These are phyloP conservation scores for Boletus tylopilopsis DNA, from an alignment of 768 basidiomycete genomes.

Conservation along the genomic window DNA sequence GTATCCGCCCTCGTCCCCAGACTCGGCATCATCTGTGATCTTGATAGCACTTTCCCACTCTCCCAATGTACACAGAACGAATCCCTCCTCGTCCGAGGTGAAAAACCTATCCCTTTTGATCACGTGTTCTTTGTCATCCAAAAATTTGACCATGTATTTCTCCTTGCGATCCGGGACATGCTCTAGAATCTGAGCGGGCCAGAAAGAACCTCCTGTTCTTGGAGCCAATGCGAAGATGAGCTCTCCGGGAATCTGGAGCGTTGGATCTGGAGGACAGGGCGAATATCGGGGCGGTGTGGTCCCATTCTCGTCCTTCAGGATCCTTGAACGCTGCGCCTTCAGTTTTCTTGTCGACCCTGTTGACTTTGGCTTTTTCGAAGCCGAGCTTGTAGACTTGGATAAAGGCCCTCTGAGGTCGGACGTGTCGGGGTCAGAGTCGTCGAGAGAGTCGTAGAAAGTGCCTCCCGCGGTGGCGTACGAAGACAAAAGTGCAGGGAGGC, in stretches of 20 bases:
- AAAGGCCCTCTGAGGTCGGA: slow-evolving; percentile 9
- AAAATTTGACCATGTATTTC: slow-evolving; percentile 55
- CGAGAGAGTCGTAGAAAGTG: slow-evolving; percentile 25
- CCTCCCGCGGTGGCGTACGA: slow-evolving; percentile 22
- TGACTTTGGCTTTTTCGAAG: slow-evolving; percentile 7
- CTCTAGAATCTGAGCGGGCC: slow-evolving; percentile 61
- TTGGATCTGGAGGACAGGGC: slow-evolving; percentile 44
- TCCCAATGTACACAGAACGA: slow-evolving; percentile 62
- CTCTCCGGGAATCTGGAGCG: slow-evolving; percentile 64
- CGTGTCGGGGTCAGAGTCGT: slow-evolving; percentile 22
- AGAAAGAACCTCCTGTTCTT: slow-evolving; percentile 41
- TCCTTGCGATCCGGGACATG: slow-evolving; percentile 42
- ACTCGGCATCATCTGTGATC: slow-evolving; percentile 24
- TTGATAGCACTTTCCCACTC: slow-evolving; percentile 45
- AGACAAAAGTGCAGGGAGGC: slow-evolving; percentile 41
- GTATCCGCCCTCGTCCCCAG: slow-evolving; percentile 27
- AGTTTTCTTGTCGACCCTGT: slow-evolving; percentile 12
- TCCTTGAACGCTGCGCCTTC: slow-evolving; percentile 17
- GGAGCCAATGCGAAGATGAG: slow-evolving; percentile 48
- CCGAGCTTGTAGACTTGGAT: background rate
- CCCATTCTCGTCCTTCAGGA: slow-evolving; percentile 10
- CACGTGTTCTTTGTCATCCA: slow-evolving; percentile 47
- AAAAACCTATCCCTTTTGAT: slow-evolving; percentile 52
- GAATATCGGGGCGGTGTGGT: slow-evolving; percentile 27
- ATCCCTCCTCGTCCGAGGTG: slow-evolving; percentile 54